Percentiles rank a stretch among this genome's conserved stretches.
Conservation (phyloP, 768 basidiomycete genomes). For the button mushroom (Agaricus bisporus) region DNA sequence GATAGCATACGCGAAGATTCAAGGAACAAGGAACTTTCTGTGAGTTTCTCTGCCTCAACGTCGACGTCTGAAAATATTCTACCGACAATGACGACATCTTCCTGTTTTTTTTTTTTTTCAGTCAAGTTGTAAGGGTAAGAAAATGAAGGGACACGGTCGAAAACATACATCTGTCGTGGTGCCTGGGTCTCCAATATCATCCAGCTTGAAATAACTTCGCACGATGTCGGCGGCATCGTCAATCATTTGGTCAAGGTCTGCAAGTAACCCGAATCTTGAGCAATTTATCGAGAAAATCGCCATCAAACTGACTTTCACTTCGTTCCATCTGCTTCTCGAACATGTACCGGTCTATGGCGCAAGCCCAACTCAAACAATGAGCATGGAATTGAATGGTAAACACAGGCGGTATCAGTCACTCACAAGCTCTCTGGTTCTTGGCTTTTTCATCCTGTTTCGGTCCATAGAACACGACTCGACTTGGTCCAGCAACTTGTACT, state of each 20-base stretch:
- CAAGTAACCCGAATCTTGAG: neutral
- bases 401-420: slow-evolving; percentile 21
- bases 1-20: slow-evolving; percentile 81
- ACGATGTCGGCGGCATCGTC: slow-evolving; percentile 80
- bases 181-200: slow-evolving; percentile 73
- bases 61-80: slow-evolving; percentile 71
- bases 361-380: neutral
- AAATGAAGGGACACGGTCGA: neutral
- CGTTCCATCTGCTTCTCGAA: slow-evolving; percentile 85
- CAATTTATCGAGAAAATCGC: neutral
- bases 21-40: slow-evolving; percentile 67
- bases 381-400: neutral
- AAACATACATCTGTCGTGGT: slow-evolving; percentile 35
- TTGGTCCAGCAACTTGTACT: slow-evolving; percentile 20
- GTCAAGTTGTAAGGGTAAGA: slow-evolving; percentile 4
- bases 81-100: slow-evolving; percentile 64
- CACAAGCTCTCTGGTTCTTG: slow-evolving; percentile 50
- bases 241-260: slow-evolving; percentile 82
- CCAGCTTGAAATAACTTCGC: slow-evolving; percentile 59
- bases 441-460: slow-evolving; percentile 30
- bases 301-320: slow-evolving; percentile 56
- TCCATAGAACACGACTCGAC: slow-evolving; percentile 31
- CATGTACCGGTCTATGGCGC: slow-evolving; percentile 76
- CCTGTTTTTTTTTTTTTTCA: slow-evolving; percentile 28
- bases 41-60: slow-evolving; percentile 54